A percentile compares a stretch with the other conserved stretches of the same genome.
Conservation (phyloP, 495 filamentous ascomycete species). For the Penicillium samsonianum region DNA sequence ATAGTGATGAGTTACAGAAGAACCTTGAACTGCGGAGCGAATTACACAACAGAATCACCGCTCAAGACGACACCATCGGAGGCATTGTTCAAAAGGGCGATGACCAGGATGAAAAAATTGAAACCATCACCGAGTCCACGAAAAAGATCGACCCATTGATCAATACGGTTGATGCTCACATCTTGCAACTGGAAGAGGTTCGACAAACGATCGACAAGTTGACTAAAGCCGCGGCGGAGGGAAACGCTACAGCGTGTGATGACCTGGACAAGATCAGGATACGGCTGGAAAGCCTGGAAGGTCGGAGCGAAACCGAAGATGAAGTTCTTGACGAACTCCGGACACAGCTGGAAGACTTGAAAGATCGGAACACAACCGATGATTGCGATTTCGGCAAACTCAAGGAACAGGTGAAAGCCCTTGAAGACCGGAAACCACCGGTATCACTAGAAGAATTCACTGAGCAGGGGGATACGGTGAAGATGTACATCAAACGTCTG, state of each 20-base stretch:
- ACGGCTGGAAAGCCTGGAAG: not conserved
- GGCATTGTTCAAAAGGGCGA: not conserved
- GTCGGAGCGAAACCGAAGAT: not conserved
- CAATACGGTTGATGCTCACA: not conserved
- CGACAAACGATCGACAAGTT: not conserved
- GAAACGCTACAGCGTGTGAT: not conserved
- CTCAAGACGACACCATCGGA: not conserved
- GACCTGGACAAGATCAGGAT: not conserved
- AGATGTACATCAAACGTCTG: conserved; percentile 1
- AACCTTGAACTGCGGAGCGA: not conserved
- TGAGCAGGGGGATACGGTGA: not conserved
- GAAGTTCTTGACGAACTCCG: not conserved
- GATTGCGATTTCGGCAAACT: not conserved
- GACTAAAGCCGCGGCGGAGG: not conserved
- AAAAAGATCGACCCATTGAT: not conserved
- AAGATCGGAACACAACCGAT: not conserved
- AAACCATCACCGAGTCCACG: not conserved
- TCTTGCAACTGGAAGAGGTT: not conserved
- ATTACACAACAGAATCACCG: not conserved
- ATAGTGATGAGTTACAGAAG: not conserved
- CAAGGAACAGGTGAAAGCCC: not conserved
- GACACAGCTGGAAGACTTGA: not conserved
- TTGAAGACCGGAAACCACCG: not conserved
- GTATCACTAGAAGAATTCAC: not conserved
- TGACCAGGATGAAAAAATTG: not conserved